Conservation (phyloP, 306 rosid genomes). For the Trichosanthes cucumerina region DNA sequence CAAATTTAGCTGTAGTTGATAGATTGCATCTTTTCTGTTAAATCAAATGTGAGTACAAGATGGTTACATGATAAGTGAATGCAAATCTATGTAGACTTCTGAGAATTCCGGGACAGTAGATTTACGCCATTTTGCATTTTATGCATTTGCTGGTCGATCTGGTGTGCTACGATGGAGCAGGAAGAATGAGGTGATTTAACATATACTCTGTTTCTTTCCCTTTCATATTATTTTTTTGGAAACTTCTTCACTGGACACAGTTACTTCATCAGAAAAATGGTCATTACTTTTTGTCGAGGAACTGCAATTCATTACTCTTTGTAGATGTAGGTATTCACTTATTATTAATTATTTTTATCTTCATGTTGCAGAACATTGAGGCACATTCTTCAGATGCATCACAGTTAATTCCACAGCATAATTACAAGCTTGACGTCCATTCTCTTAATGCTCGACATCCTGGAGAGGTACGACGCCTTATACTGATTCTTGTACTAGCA, state of each 20-base stretch:
- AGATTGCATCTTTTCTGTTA: not conserved
- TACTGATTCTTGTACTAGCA: not conserved
- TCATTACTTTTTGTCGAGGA: not conserved
- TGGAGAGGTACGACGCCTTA: conserved; percentile 60
- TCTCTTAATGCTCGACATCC: conserved; percentile 78
- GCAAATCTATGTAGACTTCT: conserved; percentile 37
- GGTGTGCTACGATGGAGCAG: conserved; percentile 68
- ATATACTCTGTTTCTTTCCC: not conserved
- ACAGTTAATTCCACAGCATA: conserved; percentile 82
- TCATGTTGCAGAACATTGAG: conserved; percentile 66
- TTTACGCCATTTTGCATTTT: conserved; percentile 84
- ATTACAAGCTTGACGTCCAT: conserved; percentile 94
- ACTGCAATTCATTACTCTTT: not conserved
- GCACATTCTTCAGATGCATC: conserved; percentile 76
- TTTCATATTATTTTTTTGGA: not conserved
- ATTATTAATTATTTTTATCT: conserved; percentile 11
- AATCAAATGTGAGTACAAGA: conserved; percentile 5
- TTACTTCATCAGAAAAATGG: not conserved
- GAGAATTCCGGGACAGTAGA: conserved; percentile 68
- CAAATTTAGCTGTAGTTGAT: not conserved
- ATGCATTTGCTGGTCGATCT: conserved; percentile 88
- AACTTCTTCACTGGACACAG: not conserved
- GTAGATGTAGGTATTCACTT: not conserved
- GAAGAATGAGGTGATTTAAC: conserved; percentile 56
- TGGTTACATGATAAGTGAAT: conserved; percentile 17